Base-by-base conservation (phyloP, 1,284 basidiomycete genomes). In the Takashimella koratensis region DNA sequence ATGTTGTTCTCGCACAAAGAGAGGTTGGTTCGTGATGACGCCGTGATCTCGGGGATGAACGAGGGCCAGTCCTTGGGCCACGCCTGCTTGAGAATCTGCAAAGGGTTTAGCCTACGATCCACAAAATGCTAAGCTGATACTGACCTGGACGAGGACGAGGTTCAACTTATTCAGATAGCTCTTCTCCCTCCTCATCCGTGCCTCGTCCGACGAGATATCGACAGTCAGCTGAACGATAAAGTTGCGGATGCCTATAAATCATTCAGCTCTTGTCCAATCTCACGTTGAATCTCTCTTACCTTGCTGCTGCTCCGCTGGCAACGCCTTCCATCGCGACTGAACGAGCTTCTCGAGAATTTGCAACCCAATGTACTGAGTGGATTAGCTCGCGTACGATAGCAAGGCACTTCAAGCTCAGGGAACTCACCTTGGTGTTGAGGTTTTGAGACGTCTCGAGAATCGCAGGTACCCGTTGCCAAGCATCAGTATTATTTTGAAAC, bases 21-120 rank as follows among this genome's bases (percentile, higher is more conserved):
- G 39, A 98, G 83, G 71, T 94, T 98, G 42, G 91, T 91, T 76
- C 95, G 94, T 51, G 94, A 98, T 6, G 95, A 97, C 60, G 94
- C 87, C 56, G 98, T 93, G 53, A 98, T 90, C 61, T 98, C 96
- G 6, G 92, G 87, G 70, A 98, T 98, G 80, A 98, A 98, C 12
- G 84, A 88, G 23, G 95, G 94, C 96, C 96, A 99, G 70, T 97
- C 94, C 74, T 98, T 92, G 20, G 95, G 96, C 96, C 96, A 99
- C 73, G 98, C 96, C 80, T 98, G 96, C 78, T 98, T 99, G 64
- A 99, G 81, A 59, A 99, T 97, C 90, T 98, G 71, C 4, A 19
- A n/a, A 27, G 5, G 16, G 43, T 49, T n/a, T n/a, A n/a, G n/a
- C n/a, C 41, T 47, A 51, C 25, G 21, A 3, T 2, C 21, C 6